A percentile compares a stretch with the other conserved stretches of the same genome.
Conservation (phyloP, 1,284 basidiomycete species). For the Ganoderma lingzhi region DNA sequence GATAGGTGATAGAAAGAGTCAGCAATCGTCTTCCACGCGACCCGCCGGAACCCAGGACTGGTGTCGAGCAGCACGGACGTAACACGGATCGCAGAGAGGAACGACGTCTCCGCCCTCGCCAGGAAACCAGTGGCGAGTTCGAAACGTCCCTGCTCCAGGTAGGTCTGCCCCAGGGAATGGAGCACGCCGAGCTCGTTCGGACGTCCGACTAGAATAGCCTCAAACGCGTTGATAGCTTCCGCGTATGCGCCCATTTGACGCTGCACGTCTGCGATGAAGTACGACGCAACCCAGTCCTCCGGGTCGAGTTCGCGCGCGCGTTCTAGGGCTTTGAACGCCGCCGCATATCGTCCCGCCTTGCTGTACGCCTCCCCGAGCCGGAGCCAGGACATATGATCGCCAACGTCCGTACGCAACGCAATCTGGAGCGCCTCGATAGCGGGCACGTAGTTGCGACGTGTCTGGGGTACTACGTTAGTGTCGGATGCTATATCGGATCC, state of each 20-base stretch:
- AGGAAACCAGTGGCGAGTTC: constrained; percentile 77
- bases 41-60: constrained; percentile 69
- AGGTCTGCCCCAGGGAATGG: constrained; percentile 78
- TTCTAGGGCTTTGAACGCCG: constrained; percentile 88
- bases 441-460: constrained; percentile 75
- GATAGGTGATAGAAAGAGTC: constrained; percentile 83
- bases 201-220: constrained; percentile 61
- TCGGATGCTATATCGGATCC: background rate
- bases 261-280: constrained; percentile 89
- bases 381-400: constrained; percentile 87
- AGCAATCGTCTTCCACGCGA: constrained; percentile 89
- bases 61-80: constrained; percentile 64
- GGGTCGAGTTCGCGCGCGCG: constrained; percentile 77
- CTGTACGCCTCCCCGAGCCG: constrained; percentile 94
- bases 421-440: constrained; percentile 92
- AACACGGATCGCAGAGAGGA: constrained; percentile 65
- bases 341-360: constrained; percentile 87
- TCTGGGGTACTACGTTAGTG: constrained; percentile 50
- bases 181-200: constrained; percentile 78
- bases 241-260: constrained; percentile 80
- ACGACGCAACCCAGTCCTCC: constrained; percentile 86
- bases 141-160: constrained; percentile 75
- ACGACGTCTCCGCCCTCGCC: constrained; percentile 78
- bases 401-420: constrained; percentile 82
- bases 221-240: constrained; percentile 78